Evolutionary conservation across 2,329 filamentous ascomycete species (phyloP).

Genomic region (Calonectria honghensis): DNA sequence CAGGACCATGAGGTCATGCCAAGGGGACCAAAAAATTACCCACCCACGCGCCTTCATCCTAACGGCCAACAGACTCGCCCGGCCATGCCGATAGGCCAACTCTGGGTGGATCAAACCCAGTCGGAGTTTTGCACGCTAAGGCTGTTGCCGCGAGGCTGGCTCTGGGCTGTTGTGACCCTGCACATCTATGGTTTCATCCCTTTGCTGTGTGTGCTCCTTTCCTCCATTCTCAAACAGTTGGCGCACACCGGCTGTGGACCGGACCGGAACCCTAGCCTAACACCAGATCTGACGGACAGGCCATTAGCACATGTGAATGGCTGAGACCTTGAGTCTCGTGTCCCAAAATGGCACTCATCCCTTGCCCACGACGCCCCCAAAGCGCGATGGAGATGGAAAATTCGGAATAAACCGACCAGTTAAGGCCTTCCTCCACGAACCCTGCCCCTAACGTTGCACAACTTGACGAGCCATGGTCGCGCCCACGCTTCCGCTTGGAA

Average conservation of each 20-base stretch:
- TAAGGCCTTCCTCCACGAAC: slow-evolving; percentile 31
- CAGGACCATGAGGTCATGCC: slow-evolving; percentile 52
- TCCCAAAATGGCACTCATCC: slow-evolving; percentile 57
- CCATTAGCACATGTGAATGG: slow-evolving; percentile 50
- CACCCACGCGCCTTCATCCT: slow-evolving; percentile 19
- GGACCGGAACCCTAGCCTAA: slow-evolving; percentile 41
- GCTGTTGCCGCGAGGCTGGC: slow-evolving; percentile 23
- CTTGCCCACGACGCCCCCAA: slow-evolving; percentile 38
- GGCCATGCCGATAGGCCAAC: slow-evolving; percentile 41
- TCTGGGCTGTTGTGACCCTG: neutral
- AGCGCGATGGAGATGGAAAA: slow-evolving; percentile 36
- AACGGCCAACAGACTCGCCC: slow-evolving; percentile 28
- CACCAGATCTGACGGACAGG: slow-evolving; percentile 52
- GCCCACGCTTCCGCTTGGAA: slow-evolving; percentile 21
- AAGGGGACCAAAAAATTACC: slow-evolving; percentile 36
- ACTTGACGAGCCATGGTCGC: slow-evolving; percentile 29
- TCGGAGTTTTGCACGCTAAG: slow-evolving; percentile 22
- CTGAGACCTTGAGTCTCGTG: slow-evolving; percentile 56
- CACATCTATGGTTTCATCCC: slow-evolving; percentile 12
- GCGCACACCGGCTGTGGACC: slow-evolving; percentile 36
- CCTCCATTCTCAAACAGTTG: slow-evolving; percentile 31
- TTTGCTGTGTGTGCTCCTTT: slow-evolving; percentile 6
- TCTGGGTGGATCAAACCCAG: slow-evolving; percentile 27
- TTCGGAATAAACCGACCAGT: slow-evolving; percentile 38
- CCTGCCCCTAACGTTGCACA: slow-evolving; percentile 37